Conservation (phyloP, 768 basidiomycete species). For the Tricholoma furcatifolium region DNA sequence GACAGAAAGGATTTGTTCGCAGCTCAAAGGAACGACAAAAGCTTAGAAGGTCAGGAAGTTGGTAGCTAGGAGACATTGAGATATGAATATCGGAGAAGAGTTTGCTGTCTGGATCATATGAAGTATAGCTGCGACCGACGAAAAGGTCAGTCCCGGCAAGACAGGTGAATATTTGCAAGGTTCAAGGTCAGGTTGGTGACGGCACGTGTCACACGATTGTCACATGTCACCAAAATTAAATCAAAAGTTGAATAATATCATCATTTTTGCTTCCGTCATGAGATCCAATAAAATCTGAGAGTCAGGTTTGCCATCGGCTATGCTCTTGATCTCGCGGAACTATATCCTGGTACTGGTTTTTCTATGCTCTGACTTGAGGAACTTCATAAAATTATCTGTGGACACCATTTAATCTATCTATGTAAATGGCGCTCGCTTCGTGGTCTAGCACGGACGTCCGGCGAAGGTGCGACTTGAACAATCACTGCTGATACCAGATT, state of each 20-base stretch:
- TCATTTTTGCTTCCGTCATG: constrained; percentile 18
- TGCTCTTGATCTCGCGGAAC: background rate
- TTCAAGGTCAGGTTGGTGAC: no score
- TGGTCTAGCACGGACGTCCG: constrained; percentile 1
- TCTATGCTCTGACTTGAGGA: no score
- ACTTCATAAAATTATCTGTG: background rate
- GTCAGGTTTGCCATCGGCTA: constrained; percentile 8
- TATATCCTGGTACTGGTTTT: no score
- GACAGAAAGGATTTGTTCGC: constrained; percentile 39
- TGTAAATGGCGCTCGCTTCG: no score
- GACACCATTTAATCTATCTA: constrained; percentile 1
- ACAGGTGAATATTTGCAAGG: no score
- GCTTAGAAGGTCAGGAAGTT: constrained; percentile 39
- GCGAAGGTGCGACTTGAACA: constrained; percentile 18
- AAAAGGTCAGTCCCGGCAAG: background rate
- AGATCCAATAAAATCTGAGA: constrained; percentile 7
- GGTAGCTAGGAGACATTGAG: constrained; percentile 33
- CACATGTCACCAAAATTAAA: constrained; percentile 14
- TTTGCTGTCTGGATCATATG: background rate
- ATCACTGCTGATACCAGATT: constrained; percentile 16
- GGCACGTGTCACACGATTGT: constrained; percentile 1
- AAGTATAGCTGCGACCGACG: background rate
- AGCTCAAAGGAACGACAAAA: constrained; percentile 33
- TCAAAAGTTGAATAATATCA: constrained; percentile 14
- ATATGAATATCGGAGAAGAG: background rate